Conservation (phyloP, 78 protist genomes). For the Guillardia theta region DNA sequence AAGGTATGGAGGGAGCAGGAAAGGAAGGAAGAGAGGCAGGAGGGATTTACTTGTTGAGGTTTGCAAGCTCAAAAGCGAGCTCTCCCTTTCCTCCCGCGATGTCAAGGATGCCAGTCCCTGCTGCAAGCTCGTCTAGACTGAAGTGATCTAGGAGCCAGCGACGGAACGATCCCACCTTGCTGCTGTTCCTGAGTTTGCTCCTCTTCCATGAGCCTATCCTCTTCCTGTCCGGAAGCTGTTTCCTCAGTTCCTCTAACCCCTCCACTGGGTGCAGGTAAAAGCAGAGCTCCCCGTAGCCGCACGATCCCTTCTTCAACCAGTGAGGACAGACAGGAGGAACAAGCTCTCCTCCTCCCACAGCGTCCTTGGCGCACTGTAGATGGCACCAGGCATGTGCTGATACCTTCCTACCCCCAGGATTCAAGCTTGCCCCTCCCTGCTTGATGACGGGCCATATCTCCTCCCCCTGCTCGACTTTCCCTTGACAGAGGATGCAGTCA, state of each 20-base stretch:
- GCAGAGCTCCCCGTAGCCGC: not conserved
- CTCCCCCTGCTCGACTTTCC: no score
- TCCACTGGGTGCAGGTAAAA: not conserved
- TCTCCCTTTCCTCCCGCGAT: slow-evolving; percentile 56
- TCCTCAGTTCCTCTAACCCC: not conserved
- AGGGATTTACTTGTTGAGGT: no score
- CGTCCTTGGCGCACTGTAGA: not conserved
- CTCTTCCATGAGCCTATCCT: not conserved
- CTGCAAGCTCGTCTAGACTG: not conserved
- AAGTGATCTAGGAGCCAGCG: not conserved
- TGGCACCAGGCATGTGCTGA: not conserved
- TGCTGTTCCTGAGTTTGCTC: not conserved
- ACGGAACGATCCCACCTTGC: not conserved
- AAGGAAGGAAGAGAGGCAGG: no score
- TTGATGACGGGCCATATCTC: not conserved
- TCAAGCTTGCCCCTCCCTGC: not conserved
- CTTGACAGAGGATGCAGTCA: no score
- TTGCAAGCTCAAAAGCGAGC: slow-evolving; percentile 22
- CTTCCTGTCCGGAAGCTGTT: not conserved
- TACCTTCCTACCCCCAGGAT: not conserved
- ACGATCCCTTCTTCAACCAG: not conserved
- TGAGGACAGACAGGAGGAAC: not conserved
- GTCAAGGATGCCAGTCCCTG: slow-evolving; percentile 60
- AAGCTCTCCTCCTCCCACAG: not conserved
- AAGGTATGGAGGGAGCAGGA: no score